Evolutionary conservation across 176 grass and related monocot species (phyloP).

Genomic region (Phoenix dactylifera): DNA sequence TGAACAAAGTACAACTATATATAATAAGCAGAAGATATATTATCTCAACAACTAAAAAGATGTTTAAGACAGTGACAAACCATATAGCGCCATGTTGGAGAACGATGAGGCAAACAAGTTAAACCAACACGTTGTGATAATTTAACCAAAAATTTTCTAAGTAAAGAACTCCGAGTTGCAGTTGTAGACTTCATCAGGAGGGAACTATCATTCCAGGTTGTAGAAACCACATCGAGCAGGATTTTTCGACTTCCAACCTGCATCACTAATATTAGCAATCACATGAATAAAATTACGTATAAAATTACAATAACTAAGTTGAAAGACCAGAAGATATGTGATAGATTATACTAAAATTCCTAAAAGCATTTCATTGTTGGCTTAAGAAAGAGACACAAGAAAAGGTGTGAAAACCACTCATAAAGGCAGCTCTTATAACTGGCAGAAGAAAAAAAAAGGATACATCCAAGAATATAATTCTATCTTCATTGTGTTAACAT

Average conservation of each 20-base stretch:
- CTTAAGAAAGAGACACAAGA: too few relatives aligned
- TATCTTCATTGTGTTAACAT: too few relatives aligned
- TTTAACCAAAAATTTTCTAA: constrained; percentile 90
- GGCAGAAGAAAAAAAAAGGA: too few relatives aligned
- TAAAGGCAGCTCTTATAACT: too few relatives aligned
- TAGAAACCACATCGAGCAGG: constrained; percentile 44
- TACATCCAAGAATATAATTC: too few relatives aligned
- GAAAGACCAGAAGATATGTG: too few relatives aligned
- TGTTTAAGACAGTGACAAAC: constrained; percentile 26
- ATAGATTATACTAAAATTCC: too few relatives aligned
- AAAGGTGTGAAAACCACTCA: too few relatives aligned
- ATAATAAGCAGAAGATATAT: neutral
- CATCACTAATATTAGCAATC: constrained; percentile 16
- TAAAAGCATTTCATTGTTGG: too few relatives aligned
- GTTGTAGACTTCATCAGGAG: constrained; percentile 65
- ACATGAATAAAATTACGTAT: too few relatives aligned
- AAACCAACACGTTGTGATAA: constrained; percentile 65
- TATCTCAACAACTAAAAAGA: neutral
- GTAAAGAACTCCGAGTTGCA: constrained; percentile 67
- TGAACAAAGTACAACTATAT: too few relatives aligned
- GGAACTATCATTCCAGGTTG: constrained; percentile 69
- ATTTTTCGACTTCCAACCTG: constrained; percentile 65
- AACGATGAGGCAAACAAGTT: constrained; percentile 67
- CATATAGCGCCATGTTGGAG: constrained; percentile 69
- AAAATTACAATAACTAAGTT: too few relatives aligned